A percentile compares a stretch with the other conserved stretches of the same genome.
Evolutionary conservation across 306 rosid species (phyloP).

Genomic region (Echinosophora koreensis): DNA sequence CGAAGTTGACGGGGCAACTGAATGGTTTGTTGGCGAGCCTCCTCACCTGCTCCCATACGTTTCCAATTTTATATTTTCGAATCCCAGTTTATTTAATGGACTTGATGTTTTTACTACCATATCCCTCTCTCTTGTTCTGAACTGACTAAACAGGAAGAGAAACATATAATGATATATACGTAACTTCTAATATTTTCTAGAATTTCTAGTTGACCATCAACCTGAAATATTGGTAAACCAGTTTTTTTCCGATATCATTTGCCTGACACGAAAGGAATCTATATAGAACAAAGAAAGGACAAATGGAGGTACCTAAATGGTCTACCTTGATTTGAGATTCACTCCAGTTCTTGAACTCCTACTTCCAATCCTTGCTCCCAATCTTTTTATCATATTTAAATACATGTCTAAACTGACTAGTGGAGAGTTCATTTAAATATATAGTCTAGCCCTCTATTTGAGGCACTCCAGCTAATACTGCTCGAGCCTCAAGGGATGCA

Average conservation of each 20-base stretch:
- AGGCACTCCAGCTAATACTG: conserved; percentile 4
- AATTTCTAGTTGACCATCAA: conserved; percentile 13
- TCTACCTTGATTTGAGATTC: conserved; percentile 47
- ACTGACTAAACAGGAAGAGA: background rate
- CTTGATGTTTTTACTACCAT: conserved; percentile 36
- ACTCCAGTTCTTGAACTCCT: conserved; percentile 57
- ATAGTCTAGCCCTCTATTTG: conserved; percentile 25
- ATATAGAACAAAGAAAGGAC: conserved; percentile 49
- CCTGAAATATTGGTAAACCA: conserved; percentile 26
- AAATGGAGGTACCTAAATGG: conserved; percentile 56
- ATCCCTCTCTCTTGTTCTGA: background rate
- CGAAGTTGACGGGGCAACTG: conserved; percentile 68
- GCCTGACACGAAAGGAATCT: conserved; percentile 44
- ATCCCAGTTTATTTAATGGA: conserved; percentile 14
- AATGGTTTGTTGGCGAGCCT: conserved; percentile 56
- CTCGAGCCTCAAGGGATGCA: conserved; percentile 25
- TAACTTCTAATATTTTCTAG: conserved; percentile 16
- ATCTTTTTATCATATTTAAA: conserved; percentile 39
- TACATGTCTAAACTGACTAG: background rate
- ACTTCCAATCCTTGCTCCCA: conserved; percentile 32
- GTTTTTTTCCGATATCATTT: conserved; percentile 9
- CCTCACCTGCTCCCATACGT: conserved; percentile 40
- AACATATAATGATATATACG: conserved; percentile 34
- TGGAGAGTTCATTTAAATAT: conserved; percentile 18
- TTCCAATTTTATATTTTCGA: conserved; percentile 3